Evolutionary conservation across 2,329 filamentous ascomycete species (phyloP), one percentile per base, ranked within the genome.

Genomic region (Gaeumannomyces sp.): DNA sequence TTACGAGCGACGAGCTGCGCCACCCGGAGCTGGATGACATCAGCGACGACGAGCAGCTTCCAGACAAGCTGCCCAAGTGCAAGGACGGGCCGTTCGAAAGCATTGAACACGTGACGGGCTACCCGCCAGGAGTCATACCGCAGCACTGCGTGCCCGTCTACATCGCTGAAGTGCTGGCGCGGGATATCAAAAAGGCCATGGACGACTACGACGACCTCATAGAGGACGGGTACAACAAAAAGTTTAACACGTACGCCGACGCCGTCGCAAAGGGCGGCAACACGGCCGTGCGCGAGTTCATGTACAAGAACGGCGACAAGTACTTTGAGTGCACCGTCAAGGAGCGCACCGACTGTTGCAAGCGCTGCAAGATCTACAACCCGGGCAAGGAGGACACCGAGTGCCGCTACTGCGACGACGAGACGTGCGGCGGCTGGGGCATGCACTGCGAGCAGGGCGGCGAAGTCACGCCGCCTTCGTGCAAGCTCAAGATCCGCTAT

Each of bases 1-100:
- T 69, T 27, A 61, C 38, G 4, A 13, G 76, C 38, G 38, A 50
- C 38, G 38, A 50, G 38, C 3, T 16, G 14, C 38, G 38, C 2
- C 14, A 7, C 14, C 16, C 38, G 14, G 38, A 50, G 16, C 4
- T 19, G 14, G 38, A 50, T 2, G 38, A 22, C 38, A 19, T 4
- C 14, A 13, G 2, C 38, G 38, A 19, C 16, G 16, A 22, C 13
- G 38, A 50, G 38, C 8, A 7, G 38, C 14, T 16, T 5, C 16
- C 16, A 3, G 38, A 50, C 14, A 16, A 16, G 38, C 38, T 50
- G 38, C 19, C 16, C 16, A 50, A 50, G 13, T 50, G 38, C 38
- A 50, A 22, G 16, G 38, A 50, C 38, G 38, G 38, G 38, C 16
- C 38, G 3, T 22, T 50, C 38, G 19, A 50, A 4, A 22, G 19